Conservation (phyloP, 1,284 basidiomycete genomes). For the Ustilago esculenta region DNA sequence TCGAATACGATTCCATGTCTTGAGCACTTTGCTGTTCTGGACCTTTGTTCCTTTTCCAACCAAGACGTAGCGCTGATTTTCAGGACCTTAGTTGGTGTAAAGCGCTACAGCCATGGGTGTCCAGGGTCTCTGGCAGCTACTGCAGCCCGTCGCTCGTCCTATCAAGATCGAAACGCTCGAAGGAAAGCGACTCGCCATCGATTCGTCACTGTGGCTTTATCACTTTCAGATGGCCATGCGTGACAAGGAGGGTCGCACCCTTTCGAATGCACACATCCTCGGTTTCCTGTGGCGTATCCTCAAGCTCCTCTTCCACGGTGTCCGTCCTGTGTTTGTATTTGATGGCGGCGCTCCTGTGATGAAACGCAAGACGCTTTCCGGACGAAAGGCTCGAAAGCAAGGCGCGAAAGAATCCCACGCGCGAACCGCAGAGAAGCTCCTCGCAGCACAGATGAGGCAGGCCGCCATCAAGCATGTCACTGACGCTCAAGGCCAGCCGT, state of each 20-base stretch:
- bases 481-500: constrained; percentile 12
- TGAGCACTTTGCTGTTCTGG: background rate
- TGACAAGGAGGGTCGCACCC: constrained; percentile 88
- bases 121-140: constrained; percentile 66
- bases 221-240: constrained; percentile 85
- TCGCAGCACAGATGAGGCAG: constrained; percentile 90
- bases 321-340: constrained; percentile 85
- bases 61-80: too few relatives aligned
- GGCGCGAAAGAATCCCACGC: constrained; percentile 66
- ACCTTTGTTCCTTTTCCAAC: background rate
- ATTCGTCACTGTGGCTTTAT: constrained; percentile 99
- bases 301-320: constrained; percentile 91
- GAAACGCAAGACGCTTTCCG: constrained; percentile 67
- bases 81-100: too few relatives aligned
- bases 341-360: constrained; percentile 74
- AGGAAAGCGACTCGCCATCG: constrained; percentile 73
- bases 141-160: constrained; percentile 66
- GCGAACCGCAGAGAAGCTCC: constrained; percentile 77
- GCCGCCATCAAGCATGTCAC: constrained; percentile 81
- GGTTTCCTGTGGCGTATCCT: constrained; percentile 85
- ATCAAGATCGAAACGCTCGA: constrained; percentile 67
- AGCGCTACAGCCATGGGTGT: constrained; percentile 58
- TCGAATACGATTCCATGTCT: background rate
- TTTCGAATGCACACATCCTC: constrained; percentile 93
- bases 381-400: constrained; percentile 74